phyloP scores from a whole-genome alignment of 1,284 basidiomycete species.

The Stygiomarasmius scandens region DNA sequence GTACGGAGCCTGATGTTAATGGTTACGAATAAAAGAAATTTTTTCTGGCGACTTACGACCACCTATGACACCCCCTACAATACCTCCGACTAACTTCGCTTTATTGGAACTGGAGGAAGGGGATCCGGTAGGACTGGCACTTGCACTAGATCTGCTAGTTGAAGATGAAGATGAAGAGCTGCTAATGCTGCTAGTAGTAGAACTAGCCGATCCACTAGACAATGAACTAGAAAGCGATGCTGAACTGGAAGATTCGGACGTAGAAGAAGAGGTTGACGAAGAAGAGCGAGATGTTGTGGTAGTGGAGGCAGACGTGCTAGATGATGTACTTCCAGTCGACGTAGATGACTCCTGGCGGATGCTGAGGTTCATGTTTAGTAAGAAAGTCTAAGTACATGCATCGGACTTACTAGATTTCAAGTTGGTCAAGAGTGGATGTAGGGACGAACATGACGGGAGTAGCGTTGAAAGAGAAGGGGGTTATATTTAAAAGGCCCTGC shows the following conservation, averaged over 20 bases:
- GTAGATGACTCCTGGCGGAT: not conserved
- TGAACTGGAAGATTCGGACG: constrained; percentile 1
- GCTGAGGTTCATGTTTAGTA: not conserved
- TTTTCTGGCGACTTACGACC: constrained; percentile 1
- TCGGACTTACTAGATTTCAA: not conserved
- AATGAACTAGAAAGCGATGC: not conserved
- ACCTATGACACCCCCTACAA: constrained; percentile 14
- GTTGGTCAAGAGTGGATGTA: not conserved
- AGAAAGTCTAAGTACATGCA: too few relatives aligned
- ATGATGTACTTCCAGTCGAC: not conserved
- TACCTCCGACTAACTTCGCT: constrained; percentile 7
- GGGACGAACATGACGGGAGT: not conserved
- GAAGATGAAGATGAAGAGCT: constrained; percentile 8
- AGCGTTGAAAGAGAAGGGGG: not conserved
- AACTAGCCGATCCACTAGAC: too few relatives aligned
- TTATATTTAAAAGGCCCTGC: not conserved
- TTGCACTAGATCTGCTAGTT: constrained; percentile 14
- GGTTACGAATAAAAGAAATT: too few relatives aligned
- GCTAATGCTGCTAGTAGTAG: not conserved
- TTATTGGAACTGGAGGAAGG: constrained; percentile 6
- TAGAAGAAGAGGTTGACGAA: not conserved
- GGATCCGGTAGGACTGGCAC: constrained; percentile 9
- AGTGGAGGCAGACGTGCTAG: too few relatives aligned
- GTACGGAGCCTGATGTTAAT: not conserved
- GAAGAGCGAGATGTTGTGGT: constrained; percentile 5